These are phyloP conservation scores for Immersiella caudata DNA, from an alignment of 495 filamentous ascomycete species.

Conservation along the genomic window DNA sequence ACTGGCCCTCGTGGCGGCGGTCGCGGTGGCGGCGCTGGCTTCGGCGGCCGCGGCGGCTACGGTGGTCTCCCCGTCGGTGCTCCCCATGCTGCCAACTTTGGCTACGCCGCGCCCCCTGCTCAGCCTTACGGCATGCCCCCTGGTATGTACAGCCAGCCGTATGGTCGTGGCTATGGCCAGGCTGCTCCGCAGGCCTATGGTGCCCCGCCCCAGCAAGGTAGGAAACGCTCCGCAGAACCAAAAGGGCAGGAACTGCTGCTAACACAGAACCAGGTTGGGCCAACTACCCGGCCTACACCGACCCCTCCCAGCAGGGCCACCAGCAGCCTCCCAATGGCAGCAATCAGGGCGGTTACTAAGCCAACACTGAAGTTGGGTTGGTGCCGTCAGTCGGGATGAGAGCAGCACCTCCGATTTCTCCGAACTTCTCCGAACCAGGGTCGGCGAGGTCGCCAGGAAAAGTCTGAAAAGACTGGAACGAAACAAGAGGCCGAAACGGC, in stretches of 20 bases:
- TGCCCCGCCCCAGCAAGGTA: slow-evolving; percentile 48
- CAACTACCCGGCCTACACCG: slow-evolving; percentile 46
- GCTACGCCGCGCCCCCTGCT: slow-evolving; percentile 42
- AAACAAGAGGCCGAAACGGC: not conserved
- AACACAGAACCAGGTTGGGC: slow-evolving; percentile 33
- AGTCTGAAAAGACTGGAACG: slow-evolving; percentile 1
- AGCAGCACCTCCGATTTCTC: not conserved
- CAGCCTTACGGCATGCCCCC: slow-evolving; percentile 27
- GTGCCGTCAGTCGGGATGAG: slow-evolving; percentile 21
- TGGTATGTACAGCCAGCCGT: slow-evolving; percentile 21
- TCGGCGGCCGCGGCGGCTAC: slow-evolving; percentile 45
- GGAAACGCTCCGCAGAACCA: slow-evolving; percentile 16
- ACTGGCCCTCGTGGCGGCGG: slow-evolving; percentile 61
- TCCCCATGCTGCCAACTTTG: slow-evolving; percentile 26
- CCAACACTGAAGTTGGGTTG: not conserved
- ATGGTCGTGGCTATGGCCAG: slow-evolving; percentile 35
- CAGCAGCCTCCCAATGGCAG: slow-evolving; percentile 39
- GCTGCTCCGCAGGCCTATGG: slow-evolving; percentile 33
- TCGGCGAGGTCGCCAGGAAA: not conserved
- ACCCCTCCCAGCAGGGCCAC: slow-evolving; percentile 39
- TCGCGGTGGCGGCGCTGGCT: slow-evolving; percentile 44
- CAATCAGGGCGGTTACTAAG: slow-evolving; percentile 37
- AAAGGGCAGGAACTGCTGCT: slow-evolving; percentile 16
- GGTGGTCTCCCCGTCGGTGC: slow-evolving; percentile 35
- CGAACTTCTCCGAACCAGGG: not conserved